Evolutionary conservation across 116 monocot genomes (phyloP).

Genomic region (Posidonia oceanica): DNA sequence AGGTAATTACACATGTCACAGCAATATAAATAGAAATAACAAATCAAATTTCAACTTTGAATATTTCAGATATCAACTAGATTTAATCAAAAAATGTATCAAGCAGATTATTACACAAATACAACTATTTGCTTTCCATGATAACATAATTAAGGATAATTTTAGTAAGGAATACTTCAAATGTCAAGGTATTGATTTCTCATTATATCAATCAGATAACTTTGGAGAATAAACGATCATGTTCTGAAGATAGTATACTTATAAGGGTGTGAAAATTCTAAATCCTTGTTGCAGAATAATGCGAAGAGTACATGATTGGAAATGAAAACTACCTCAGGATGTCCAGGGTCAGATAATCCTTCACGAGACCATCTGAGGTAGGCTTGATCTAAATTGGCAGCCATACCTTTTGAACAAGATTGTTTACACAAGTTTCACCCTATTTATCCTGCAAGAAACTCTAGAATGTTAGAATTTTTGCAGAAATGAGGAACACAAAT

Average conservation of each 20-base stretch:
- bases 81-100: no score
- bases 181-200: neutral
- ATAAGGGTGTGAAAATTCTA: neutral
- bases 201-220: no score
- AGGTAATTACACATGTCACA: no score
- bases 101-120: no score
- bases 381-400: conserved; percentile 8
- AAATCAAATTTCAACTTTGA: no score
- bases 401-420: neutral
- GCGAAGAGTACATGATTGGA: neutral
- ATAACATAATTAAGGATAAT: neutral
- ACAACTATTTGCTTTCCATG: no score
- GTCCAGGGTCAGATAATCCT: conserved; percentile 4
- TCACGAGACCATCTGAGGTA: conserved; percentile 9
- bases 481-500: neutral
- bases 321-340: conserved; percentile 3
- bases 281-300: neutral
- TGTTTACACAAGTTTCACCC: neutral
- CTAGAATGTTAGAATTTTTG: neutral
- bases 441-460: conserved; percentile 2
- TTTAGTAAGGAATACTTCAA: neutral
- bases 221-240: no score
- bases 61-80: no score
- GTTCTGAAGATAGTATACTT: neutral
- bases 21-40: no score